Conservation (phyloP, 352 stramenopile species). For the Labyrinthula sp. region DNA sequence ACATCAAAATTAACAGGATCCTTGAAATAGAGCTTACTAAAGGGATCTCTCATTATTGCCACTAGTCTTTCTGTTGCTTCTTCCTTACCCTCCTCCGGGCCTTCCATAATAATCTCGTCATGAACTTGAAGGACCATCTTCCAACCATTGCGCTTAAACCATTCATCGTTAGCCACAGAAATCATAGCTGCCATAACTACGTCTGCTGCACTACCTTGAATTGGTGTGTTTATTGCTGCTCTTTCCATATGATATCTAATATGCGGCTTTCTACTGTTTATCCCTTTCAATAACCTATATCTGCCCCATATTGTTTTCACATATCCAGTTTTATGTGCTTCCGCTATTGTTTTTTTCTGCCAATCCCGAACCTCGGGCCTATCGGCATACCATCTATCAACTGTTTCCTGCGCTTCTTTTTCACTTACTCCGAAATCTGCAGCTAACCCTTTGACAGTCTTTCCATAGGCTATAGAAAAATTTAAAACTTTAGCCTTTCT, state of each 20-base stretch:
- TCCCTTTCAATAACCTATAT: constrained; percentile 80
- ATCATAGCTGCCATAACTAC: constrained; percentile 99
- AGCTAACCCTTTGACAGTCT: constrained; percentile 84
- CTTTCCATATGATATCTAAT: constrained; percentile 39
- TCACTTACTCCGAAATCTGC: constrained; percentile 62
- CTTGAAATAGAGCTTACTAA: constrained; percentile 49
- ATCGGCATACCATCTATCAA: constrained; percentile 89
- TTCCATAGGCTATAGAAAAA: constrained; percentile 98
- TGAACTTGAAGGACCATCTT: constrained; percentile 96
- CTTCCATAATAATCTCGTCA: constrained; percentile 95
- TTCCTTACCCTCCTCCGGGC: constrained; percentile 76
- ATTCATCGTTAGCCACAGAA: constrained; percentile 70
- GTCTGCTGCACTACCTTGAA: constrained; percentile 87
- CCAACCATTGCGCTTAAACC: constrained; percentile 76
- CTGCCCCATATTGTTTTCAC: constrained; percentile 87
- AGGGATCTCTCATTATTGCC: constrained; percentile 85
- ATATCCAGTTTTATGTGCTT: constrained; percentile 47
- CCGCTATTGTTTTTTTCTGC: constrained; percentile 74
- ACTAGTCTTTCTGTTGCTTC: constrained; percentile 57
- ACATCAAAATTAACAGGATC: no score
- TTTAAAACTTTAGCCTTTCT: constrained; percentile 97
- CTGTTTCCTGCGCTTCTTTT: constrained; percentile 52
- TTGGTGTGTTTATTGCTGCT: constrained; percentile 98
- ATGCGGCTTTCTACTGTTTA: constrained; percentile 40
- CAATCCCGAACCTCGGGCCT: constrained; percentile 63